Evolutionary conservation across 2,329 filamentous ascomycete species (phyloP).

Genomic region (Paracoccidioides brasiliensis): DNA sequence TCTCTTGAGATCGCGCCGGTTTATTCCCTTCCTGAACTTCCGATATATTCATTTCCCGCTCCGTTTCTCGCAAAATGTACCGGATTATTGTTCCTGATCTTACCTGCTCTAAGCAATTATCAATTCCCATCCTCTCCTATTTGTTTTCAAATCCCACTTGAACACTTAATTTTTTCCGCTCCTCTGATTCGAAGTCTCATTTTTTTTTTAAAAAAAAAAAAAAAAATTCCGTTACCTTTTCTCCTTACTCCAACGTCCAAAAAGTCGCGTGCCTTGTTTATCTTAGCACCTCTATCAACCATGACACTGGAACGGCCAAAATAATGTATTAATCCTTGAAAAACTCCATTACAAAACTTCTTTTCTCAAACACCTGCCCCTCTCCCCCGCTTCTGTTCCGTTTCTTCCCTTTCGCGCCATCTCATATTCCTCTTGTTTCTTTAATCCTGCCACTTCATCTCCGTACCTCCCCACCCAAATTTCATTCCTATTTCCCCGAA

Average conservation of each 20-base stretch:
- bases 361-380: not conserved
- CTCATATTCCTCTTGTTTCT: slow-evolving; percentile 1
- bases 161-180: slow-evolving; percentile 7
- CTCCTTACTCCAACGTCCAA: not conserved
- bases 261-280: slow-evolving; percentile 2
- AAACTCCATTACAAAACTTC: slow-evolving; percentile 9
- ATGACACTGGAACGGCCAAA: not conserved
- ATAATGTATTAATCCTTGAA: slow-evolving; percentile 5
- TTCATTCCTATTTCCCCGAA: slow-evolving; percentile 1
- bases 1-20: not conserved
- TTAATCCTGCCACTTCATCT: not conserved
- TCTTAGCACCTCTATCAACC: not conserved
- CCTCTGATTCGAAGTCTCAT: slow-evolving; percentile 1
- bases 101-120: slow-evolving; percentile 8
- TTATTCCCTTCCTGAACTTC: slow-evolving; percentile 9
- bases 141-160: slow-evolving; percentile 3
- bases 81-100: slow-evolving; percentile 7
- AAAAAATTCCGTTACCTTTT: slow-evolving; percentile 7
- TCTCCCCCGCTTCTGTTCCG: slow-evolving; percentile 6
- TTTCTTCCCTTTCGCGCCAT: slow-evolving; percentile 8
- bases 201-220: too few species aligned
- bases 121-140: slow-evolving; percentile 11
- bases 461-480: not conserved
- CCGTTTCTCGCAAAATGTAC: slow-evolving; percentile 6
- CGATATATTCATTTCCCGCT: slow-evolving; percentile 1